phyloP scores from a whole-genome alignment of 805 yeast genomes.

The Candida alai region DNA sequence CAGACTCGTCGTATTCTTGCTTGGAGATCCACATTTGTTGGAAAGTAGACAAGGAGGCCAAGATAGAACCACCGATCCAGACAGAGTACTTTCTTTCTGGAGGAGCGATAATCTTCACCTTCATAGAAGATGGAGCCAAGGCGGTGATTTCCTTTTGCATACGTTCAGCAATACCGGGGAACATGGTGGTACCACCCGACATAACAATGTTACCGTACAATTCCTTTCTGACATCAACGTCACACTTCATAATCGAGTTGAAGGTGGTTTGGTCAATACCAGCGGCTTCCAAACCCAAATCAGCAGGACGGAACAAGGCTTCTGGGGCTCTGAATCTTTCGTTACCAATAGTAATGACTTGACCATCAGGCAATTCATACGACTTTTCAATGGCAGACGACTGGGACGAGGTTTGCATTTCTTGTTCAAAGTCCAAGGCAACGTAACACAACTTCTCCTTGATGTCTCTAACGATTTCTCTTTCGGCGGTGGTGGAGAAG shows the following conservation, averaged over 20 bases:
- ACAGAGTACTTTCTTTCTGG: slow-evolving; percentile 99
- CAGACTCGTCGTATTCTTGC: slow-evolving; percentile 99
- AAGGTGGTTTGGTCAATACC: slow-evolving; percentile 98
- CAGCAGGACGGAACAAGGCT: slow-evolving; percentile 98
- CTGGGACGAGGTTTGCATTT: slow-evolving; percentile 98
- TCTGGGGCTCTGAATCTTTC: slow-evolving; percentile 99
- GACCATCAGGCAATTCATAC: slow-evolving; percentile 99
- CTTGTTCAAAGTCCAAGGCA: slow-evolving; percentile 98
- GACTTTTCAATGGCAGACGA: slow-evolving; percentile 97
- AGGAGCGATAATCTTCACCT: slow-evolving; percentile 98
- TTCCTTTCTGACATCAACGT: slow-evolving; percentile 98
- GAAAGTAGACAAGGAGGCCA: slow-evolving; percentile 98
- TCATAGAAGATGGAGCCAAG: slow-evolving; percentile 99
- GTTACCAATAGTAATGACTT: slow-evolving; percentile 98
- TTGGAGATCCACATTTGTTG: slow-evolving; percentile 99
- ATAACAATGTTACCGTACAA: slow-evolving; percentile 98
- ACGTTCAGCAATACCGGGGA: slow-evolving; percentile 99
- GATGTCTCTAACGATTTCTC: slow-evolving; percentile 92
- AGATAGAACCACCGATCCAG: slow-evolving; percentile 99
- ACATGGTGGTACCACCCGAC: slow-evolving; percentile 99
- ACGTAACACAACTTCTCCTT: slow-evolving; percentile 99
- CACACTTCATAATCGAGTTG: slow-evolving; percentile 97
- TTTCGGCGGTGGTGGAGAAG: slow-evolving; percentile 98
- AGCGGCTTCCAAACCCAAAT: slow-evolving; percentile 85
- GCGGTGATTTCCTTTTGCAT: slow-evolving; percentile 99